Percentiles rank a stretch among this genome's conserved stretches.
Conservation (phyloP, 768 basidiomycete species). For the Calocera viscosa region DNA sequence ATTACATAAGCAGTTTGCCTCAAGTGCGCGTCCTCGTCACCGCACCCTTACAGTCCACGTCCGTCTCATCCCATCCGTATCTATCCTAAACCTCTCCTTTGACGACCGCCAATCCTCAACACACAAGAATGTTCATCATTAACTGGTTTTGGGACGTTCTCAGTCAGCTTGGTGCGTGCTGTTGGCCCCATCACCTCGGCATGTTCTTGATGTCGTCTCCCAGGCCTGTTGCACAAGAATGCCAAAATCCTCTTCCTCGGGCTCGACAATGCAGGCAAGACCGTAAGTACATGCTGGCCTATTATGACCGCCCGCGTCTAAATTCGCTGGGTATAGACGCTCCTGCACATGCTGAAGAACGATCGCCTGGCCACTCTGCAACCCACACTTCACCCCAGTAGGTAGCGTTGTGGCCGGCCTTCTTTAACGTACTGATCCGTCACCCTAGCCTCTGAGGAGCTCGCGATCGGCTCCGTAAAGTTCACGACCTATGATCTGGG, state of each 20-base stretch:
- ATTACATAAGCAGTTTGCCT: neutral
- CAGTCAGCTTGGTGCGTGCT: conserved; percentile 67
- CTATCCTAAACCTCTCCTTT: neutral
- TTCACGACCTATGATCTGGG: conserved; percentile 98
- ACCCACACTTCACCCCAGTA: conserved; percentile 96
- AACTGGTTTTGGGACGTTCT: conserved; percentile 98
- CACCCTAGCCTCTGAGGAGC: conserved; percentile 87
- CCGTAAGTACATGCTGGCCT: conserved; percentile 40
- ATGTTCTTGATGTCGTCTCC: neutral
- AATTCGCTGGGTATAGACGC: conserved; percentile 69
- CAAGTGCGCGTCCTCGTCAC: neutral
- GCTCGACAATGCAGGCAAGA: conserved; percentile 98
- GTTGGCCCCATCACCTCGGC: conserved; percentile 11
- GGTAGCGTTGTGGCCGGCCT: conserved; percentile 23
- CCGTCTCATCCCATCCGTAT: neutral
- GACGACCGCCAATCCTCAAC: neutral
- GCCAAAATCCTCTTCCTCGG: conserved; percentile 99
- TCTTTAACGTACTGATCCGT: too few relatives aligned
- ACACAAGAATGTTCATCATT: conserved; percentile 55
- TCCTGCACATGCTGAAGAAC: conserved; percentile 98
- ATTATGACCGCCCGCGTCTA: too few relatives aligned
- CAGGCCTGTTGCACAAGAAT: conserved; percentile 91
- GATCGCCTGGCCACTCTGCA: conserved; percentile 94
- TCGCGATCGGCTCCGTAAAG: conserved; percentile 97
- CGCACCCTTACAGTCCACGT: neutral